Evolutionary conservation across 805 yeast species (phyloP), one percentile per base, ranked within the genome.

Genomic region (Cyberlindnera mycetangii): DNA sequence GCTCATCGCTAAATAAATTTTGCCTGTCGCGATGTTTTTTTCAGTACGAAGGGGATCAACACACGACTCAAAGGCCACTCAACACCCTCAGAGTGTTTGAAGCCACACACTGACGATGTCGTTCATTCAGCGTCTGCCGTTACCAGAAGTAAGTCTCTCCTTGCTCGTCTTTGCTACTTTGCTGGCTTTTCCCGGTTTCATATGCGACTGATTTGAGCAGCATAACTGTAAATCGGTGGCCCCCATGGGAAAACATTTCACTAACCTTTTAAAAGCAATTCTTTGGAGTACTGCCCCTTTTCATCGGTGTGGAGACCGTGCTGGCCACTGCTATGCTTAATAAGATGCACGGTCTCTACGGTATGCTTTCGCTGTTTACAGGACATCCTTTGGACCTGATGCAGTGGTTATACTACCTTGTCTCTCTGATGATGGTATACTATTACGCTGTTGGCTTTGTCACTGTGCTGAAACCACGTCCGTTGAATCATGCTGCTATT

Each of bases 341-440:
- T 69, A 90, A 90, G 61, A 87, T 90, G 53, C 81, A 95, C 47
- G 97, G 98, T 9, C 71, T 81, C 17, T 92, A 84, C 64, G 99
- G 97, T 22, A 69, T 92, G 28, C 68, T 89, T 18, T 89, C 97
- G 1, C 63, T 92, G 20, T 76, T 92, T 58, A 90, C 97, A 0
- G 93, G 96, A 2, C 96, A 90, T 59, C 93, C 93, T 2, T 72
- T 90, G 44, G 82, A 81, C 48, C 76, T 82, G 48, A 69, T 85
- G 67, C 97, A 92, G 60, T 86, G 96, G 93, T 47, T 85, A 1
- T 79, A 82, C 52, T 89, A 90, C 62, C 54, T 84, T 15, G 62
- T 83, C 47, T 83, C 95, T 3, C 68, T 86, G 14, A 43, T 76
- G 3, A 70, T 81, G 6, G 66, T 90, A 35, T 80, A 89, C 3